Base-by-base conservation (phyloP, 805 yeast genomes). In the Ogataea minuta region DNA sequence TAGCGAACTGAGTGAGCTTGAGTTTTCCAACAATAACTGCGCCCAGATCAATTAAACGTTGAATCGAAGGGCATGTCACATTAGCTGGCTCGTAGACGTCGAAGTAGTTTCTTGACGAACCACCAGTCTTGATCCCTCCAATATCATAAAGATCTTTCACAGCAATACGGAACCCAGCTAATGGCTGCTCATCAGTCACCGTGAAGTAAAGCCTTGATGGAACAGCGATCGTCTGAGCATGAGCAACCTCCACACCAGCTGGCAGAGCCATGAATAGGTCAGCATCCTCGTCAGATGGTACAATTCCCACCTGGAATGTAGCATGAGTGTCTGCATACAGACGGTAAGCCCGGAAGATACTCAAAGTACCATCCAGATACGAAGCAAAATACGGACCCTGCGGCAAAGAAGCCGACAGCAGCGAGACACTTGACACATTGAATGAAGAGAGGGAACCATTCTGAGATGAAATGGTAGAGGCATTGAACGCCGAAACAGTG, bases 221-320 rank as follows among this genome's bases (percentile, higher is more conserved):
- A 28, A 42, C 45, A 11, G 45, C 45, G 19, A 42, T 23, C 4
- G 42, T 42, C 16, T 42, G 45, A 10, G 45, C 45, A 20, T 42
- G 45, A 6, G 45, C 45, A 10, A 42, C 45, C 15, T 39, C 41
- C 9, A 42, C 42, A 24, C 45, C 45, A 6, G 42, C 45, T n/a
- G 45, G 45, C 6, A 42, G 31, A 6, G 28, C 39, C 39, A 33
- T 42, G 23, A 36, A 42, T n/a, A 32, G 15, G 23, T 28, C 31
- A 7, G 29, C 14, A n/a, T 33, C 42, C 14, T 37, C 37, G 20
- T 33, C 41, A 15, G 41, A 28, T 6, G 45, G 45, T 4, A 42
- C 45, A 13, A 42, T 31, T 8, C 42, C 45, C 6, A 31, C 16
- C 25, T 42, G 45, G 36, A 42, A 42, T 4, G 45, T 27, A 29